phyloP scores from a whole-genome alignment of 148 eudicot genomes.

The Rhododendron vialii region DNA sequence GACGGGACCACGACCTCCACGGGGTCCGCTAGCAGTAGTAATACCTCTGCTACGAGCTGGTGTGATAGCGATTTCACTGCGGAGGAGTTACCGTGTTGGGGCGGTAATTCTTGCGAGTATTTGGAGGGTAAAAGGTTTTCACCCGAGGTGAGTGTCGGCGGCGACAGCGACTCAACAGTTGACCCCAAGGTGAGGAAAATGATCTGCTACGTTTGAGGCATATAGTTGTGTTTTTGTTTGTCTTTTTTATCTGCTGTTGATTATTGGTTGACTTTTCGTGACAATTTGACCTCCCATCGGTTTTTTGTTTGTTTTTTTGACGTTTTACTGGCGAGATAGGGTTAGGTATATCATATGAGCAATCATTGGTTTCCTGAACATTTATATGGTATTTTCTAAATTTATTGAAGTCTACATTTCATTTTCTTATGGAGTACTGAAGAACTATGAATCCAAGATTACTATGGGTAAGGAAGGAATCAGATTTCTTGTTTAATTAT shows the following conservation, averaged over 20 bases:
- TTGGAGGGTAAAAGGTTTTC: slow-evolving; percentile 12
- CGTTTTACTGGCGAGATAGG: not conserved
- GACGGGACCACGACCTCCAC: not conserved
- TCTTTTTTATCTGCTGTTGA: not conserved
- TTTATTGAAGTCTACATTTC: not conserved
- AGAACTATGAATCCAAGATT: not conserved
- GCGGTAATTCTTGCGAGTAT: slow-evolving; percentile 4
- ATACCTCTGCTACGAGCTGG: slow-evolving; percentile 23
- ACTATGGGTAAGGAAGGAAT: not conserved
- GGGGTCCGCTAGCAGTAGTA: not conserved
- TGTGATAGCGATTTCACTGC: slow-evolving; percentile 32
- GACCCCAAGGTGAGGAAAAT: slow-evolving; percentile 11
- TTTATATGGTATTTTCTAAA: not conserved
- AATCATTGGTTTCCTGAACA: not conserved
- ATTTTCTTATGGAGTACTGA: not conserved
- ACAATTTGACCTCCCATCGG: not conserved
- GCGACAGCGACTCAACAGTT: slow-evolving; percentile 6
- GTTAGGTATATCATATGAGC: not conserved
- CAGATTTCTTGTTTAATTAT: not conserved
- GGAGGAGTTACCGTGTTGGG: slow-evolving; percentile 31
- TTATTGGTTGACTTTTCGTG: not conserved
- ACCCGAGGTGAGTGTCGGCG: slow-evolving; percentile 1
- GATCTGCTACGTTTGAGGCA: not conserved
- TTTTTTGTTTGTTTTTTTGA: not conserved
- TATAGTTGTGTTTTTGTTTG: not conserved